Conservation (phyloP, 2,329 filamentous ascomycete species). For the Pyrenochaeta sp. region DNA sequence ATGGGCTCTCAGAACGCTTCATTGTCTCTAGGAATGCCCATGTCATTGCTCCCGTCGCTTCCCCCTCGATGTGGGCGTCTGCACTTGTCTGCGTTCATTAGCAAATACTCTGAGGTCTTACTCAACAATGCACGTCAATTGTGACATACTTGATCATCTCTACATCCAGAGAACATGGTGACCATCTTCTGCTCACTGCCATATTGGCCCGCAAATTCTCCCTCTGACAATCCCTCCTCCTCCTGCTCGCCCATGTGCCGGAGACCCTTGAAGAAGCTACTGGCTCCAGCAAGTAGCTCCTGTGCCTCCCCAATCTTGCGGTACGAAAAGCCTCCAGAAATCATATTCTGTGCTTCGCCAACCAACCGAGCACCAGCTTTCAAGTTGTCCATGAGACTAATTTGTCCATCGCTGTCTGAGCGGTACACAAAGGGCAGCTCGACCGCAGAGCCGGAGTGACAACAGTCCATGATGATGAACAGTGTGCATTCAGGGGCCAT, state of each 20-base stretch:
- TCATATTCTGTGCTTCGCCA: constrained; percentile 57
- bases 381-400: constrained; percentile 64
- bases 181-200: constrained; percentile 56
- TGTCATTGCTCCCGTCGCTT: constrained; percentile 56
- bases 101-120: neutral
- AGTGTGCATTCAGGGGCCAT: constrained; percentile 60
- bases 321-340: constrained; percentile 61
- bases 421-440: constrained; percentile 67
- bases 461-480: constrained; percentile 68
- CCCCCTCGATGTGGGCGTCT: constrained; percentile 56
- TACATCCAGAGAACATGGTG: constrained; percentile 60
- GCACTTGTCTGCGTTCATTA: constrained; percentile 48
- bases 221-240: constrained; percentile 51
- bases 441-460: constrained; percentile 66
- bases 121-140: neutral
- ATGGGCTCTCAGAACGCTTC: constrained; percentile 45
- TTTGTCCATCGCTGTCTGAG: constrained; percentile 63
- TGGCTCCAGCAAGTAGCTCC: constrained; percentile 62
- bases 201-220: constrained; percentile 55
- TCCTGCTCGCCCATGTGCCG: constrained; percentile 56
- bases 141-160: constrained; percentile 53
- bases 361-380: constrained; percentile 60
- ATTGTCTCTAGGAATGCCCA: constrained; percentile 58
- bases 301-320: constrained; percentile 59
- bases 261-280: constrained; percentile 61